Percentiles rank a stretch among this genome's conserved stretches.
These are phyloP conservation scores for Curvularia spicifera DNA, from an alignment of 2,329 filamentous ascomycete species.

Conservation along the genomic window DNA sequence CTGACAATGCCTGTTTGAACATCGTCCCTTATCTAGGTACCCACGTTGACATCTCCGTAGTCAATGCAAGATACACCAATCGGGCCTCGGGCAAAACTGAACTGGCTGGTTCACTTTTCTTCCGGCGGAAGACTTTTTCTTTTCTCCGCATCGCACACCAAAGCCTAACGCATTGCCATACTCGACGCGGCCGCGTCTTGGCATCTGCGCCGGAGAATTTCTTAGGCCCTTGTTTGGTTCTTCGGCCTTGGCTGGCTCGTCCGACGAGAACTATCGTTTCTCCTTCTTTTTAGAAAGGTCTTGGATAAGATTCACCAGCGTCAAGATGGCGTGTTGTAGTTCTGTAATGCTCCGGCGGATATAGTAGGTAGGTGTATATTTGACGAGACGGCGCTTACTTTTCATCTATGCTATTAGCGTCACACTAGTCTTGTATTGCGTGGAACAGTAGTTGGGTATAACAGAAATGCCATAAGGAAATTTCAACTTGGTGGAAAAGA, in stretches of 20 bases:
- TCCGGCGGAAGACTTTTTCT: background rate
- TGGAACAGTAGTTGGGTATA: background rate
- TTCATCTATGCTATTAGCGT: background rate
- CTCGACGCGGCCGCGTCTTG: background rate
- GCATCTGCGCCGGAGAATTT: background rate
- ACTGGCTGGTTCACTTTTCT: background rate
- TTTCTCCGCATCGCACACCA: background rate
- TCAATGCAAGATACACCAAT: conserved; percentile 13
- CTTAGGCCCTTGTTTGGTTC: background rate
- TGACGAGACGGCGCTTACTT: background rate
- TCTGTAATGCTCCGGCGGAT: background rate
- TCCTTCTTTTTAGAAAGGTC: background rate
- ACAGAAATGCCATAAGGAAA: background rate
- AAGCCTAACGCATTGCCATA: background rate
- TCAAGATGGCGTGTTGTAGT: background rate
- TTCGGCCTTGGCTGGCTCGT: background rate
- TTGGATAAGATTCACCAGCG: background rate
- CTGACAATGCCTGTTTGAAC: conserved; percentile 20
- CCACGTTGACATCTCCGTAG: background rate
- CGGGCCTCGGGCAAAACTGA: background rate
- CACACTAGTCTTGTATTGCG: background rate
- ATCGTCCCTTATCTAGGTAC: background rate
- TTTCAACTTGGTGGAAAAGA: background rate
- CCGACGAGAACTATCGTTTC: background rate
- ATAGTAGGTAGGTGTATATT: background rate